Base-by-base conservation (phyloP, 148 eudicot genomes). In the Euryodendron excelsum region DNA sequence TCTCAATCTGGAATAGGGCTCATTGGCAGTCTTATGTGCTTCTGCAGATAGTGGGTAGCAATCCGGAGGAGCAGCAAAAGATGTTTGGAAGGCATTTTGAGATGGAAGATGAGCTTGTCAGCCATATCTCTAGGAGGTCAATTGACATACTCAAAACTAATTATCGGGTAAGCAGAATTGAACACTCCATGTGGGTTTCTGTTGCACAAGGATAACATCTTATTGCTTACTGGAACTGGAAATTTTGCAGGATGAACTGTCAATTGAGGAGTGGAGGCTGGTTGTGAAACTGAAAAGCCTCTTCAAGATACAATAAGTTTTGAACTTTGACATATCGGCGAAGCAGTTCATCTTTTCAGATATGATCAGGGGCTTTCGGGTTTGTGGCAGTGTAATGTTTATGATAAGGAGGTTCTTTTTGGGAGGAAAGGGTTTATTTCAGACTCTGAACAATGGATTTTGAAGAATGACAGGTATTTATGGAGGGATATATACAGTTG, bases 61-160 rank as follows among this genome's bases (percentile, higher is more conserved):
- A 82, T 79, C 67, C 98, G 1, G 97, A 93, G 45, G 94, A 95
- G 83, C 97, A 93, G 74, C 97, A 91, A 72, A 95, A 95, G 81
- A 93, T 90, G 91, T 88, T 82, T 74, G 96, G 98, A 61, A 85
- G 97, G 80, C 97, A 93, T 84, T 95, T 95, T 77, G 97, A 90
- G n/a, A 78, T 87, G 30, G 94, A 95, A 45, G 98, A 95, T 79
- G 94, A 95, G 88, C 97, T 93, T 69, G 96, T 93, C 56, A 93
- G 98, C 90, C 91, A 79, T 66, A 87, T 95, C 55, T 84, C 96
- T 28, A 90, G 97, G 80, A 89, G 56, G 77, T 93, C 98, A 34
- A 92, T 95, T 58, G 96, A 95, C 44, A 63, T 86, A 44, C 93
- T 94, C n/a, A 92, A 92, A 82, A 84, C 87, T 64, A 87, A 92